A percentile compares a stretch with the other conserved stretches of the same genome.
These are phyloP conservation scores for Diplocarpon rosae DNA, from an alignment of 2,329 filamentous ascomycete genomes.

Conservation along the genomic window DNA sequence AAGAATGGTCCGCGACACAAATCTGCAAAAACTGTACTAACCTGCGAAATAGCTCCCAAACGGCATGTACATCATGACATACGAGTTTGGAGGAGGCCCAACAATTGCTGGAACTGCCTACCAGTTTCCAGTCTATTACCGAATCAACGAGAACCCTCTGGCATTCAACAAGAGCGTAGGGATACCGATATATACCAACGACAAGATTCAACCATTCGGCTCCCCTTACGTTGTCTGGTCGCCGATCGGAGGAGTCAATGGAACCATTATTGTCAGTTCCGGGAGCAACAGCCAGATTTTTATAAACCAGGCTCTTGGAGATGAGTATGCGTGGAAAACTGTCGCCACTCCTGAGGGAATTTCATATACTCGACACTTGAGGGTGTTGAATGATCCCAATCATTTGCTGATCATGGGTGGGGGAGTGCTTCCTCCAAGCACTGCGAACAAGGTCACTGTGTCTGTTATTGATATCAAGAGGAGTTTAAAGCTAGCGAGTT, in stretches of 20 bases:
- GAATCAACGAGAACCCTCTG: slow-evolving; percentile 23
- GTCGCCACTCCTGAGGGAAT: slow-evolving; percentile 19
- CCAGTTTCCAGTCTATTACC: slow-evolving; percentile 26
- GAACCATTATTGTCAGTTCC: slow-evolving; percentile 24
- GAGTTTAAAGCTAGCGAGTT: slow-evolving; percentile 9
- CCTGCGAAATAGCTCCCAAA: slow-evolving; percentile 33
- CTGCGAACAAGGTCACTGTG: slow-evolving; percentile 23
- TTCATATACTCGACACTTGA: slow-evolving; percentile 24
- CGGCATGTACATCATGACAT: slow-evolving; percentile 49
- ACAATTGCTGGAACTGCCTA: slow-evolving; percentile 12
- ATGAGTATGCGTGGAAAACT: slow-evolving; percentile 20
- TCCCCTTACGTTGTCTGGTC: slow-evolving; percentile 26
- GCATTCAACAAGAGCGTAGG: slow-evolving; percentile 20
- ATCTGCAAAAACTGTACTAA: too few relatives aligned
- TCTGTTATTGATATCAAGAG: slow-evolving; percentile 24
- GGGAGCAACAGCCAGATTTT: slow-evolving; percentile 21
- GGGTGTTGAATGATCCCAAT: slow-evolving; percentile 21
- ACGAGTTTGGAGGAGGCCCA: slow-evolving; percentile 35
- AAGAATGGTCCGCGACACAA: too few relatives aligned
- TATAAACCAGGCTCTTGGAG: slow-evolving; percentile 23
- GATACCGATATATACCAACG: slow-evolving; percentile 18
- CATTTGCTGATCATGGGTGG: slow-evolving; percentile 25
- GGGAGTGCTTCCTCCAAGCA: slow-evolving; percentile 22
- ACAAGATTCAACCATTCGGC: slow-evolving; percentile 18
- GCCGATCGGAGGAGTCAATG: slow-evolving; percentile 22